These are phyloP conservation scores for Leccinum ochraceum DNA, from an alignment of 768 basidiomycete genomes.

Conservation along the genomic window DNA sequence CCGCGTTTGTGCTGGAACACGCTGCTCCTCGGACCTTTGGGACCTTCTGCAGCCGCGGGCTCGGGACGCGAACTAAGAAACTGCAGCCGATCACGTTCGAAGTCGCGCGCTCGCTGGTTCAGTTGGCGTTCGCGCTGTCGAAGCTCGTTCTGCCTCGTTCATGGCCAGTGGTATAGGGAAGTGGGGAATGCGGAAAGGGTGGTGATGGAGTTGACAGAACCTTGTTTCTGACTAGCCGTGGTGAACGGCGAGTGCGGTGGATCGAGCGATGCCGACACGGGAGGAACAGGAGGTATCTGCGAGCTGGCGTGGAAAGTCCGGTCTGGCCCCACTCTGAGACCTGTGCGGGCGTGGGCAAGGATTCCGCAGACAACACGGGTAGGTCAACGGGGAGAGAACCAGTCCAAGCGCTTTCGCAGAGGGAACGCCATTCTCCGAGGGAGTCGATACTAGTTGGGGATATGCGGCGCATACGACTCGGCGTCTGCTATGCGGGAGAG, in stretches of 20 bases:
- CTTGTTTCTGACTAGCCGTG: slow-evolving; percentile 23
- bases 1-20: slow-evolving; percentile 31
- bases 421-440: slow-evolving; percentile 70
- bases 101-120: slow-evolving; percentile 50
- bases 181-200: slow-evolving; percentile 75
- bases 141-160: slow-evolving; percentile 40
- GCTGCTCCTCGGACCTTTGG: slow-evolving; percentile 27
- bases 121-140: slow-evolving; percentile 56
- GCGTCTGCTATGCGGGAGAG: slow-evolving; percentile 75
- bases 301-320: slow-evolving; percentile 11
- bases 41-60: slow-evolving; percentile 31
- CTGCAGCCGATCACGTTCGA: slow-evolving; percentile 56
- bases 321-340: slow-evolving; percentile 34
- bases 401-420: slow-evolving; percentile 77
- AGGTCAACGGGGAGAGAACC: slow-evolving; percentile 41
- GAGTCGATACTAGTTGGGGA: slow-evolving; percentile 66
- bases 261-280: slow-evolving; percentile 18
- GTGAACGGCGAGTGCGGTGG: slow-evolving; percentile 29
- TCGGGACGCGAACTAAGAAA: slow-evolving; percentile 38
- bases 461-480: slow-evolving; percentile 70
- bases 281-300: slow-evolving; percentile 18
- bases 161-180: slow-evolving; percentile 58
- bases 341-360: background rate
- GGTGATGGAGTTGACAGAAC: slow-evolving; percentile 50
- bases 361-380: slow-evolving; percentile 18